Conservation (phyloP, 31 red algal species). For the Porphyra umbilicalis region DNA sequence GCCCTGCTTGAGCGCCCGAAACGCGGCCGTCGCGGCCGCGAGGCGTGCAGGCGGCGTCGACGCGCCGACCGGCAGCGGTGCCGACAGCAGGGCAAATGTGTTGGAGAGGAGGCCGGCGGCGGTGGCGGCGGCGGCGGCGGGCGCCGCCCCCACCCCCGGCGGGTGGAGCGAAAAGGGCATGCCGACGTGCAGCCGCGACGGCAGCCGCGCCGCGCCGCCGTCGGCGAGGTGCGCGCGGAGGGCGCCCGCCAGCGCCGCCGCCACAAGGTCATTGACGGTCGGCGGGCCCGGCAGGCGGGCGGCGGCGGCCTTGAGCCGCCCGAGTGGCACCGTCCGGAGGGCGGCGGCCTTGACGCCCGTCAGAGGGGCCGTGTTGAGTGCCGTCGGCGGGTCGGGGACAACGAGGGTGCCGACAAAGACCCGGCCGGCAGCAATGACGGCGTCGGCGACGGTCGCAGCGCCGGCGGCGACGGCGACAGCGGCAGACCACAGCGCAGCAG, state of each 20-base stretch:
- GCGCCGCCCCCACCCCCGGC: not conserved
- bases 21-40: not conserved
- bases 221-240: slow-evolving; percentile 15
- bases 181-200: slow-evolving; percentile 24
- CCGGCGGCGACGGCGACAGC: no score
- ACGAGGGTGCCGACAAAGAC: not conserved
- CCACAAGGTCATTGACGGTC: slow-evolving; percentile 43
- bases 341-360: not conserved
- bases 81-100: slow-evolving; percentile 28
- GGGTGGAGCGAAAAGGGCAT: slow-evolving; percentile 18
- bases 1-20: slow-evolving; percentile 30
- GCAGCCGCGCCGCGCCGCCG: slow-evolving; percentile 10
- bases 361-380: not conserved
- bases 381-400: not conserved
- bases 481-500: no score
- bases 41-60: slow-evolving; percentile 6
- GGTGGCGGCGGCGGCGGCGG: not conserved
- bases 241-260: slow-evolving; percentile 35
- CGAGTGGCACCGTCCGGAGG: not conserved
- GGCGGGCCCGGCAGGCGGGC: not conserved
- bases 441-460: no score
- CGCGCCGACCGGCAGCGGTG: slow-evolving; percentile 15
- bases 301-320: slow-evolving; percentile 11
- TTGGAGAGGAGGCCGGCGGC: slow-evolving; percentile 7
- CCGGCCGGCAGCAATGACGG: not conserved